Conservation (phyloP, 352 stramenopile species). For the Globisporangium acanthophoron region DNA sequence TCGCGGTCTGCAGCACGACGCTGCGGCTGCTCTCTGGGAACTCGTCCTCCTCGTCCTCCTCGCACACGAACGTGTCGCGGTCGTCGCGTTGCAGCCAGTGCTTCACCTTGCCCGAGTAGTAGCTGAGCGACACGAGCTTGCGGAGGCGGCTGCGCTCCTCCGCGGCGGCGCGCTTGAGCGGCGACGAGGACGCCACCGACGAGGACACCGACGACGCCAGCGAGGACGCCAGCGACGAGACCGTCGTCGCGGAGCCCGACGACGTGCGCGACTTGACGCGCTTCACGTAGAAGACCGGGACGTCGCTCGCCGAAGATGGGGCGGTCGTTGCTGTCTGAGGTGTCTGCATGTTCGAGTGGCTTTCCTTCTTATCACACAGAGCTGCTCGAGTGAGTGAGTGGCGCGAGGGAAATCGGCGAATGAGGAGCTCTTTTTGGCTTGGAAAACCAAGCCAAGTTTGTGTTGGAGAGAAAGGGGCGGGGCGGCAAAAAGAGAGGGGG, state of each 20-base stretch:
- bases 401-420: constrained; percentile 1
- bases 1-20: constrained; percentile 13
- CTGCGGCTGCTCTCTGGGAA: constrained; percentile 48
- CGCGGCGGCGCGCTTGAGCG: constrained; percentile 3
- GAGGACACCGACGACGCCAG: constrained; percentile 1
- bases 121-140: constrained; percentile 58
- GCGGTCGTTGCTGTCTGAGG: not conserved
- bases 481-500: not conserved
- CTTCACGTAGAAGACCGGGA: constrained; percentile 1
- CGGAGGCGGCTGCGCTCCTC: constrained; percentile 37
- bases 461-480: not conserved
- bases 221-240: not conserved
- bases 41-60: constrained; percentile 55
- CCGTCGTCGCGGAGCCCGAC: not conserved
- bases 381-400: not conserved
- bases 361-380: not conserved
- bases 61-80: constrained; percentile 52
- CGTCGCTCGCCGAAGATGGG: not conserved
- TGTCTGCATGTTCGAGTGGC: not conserved
- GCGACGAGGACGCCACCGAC: not conserved
- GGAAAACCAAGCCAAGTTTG: not conserved
- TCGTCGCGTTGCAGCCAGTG: constrained; percentile 44
- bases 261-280: not conserved
- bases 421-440: not conserved
- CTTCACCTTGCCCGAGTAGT: constrained; percentile 49